Base-by-base conservation (phyloP, 768 basidiomycete species). In the Crassisporium funariophilum region DNA sequence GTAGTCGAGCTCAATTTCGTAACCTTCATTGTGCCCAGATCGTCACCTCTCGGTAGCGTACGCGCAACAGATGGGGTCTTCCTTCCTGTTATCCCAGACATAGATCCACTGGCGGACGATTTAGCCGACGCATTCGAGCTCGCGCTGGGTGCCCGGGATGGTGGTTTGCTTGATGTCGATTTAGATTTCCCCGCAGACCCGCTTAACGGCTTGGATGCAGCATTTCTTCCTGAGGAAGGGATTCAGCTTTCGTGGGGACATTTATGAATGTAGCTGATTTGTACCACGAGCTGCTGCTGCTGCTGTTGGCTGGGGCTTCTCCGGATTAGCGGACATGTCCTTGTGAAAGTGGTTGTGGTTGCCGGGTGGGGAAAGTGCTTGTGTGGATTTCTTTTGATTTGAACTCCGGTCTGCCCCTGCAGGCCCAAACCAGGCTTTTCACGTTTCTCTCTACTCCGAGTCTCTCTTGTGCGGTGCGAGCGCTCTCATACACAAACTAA, bases 201-300 rank as follows among this genome's bases (percentile, higher is more conserved):
- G 39, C 25, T 48, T 29, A 62, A 46, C 13, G 54, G 58, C 41
- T 61, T 62, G 42, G 63, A 58, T 24, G 46, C 53, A 21, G 49
- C 51, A 42, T 52, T 53, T 46, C 61, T 57, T 31, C 61, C 61
- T 65, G 54, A 21, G 31, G 37, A 34, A 20, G 15, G 29, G 6
- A 24, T 42, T 59, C 29, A 59, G 50, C 24, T 44, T 33, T 24
- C 25, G 19, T 24, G 15, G 9, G 12, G 20, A 22, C 33, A n/a
- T 33, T 17, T 45, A 35, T 7, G 23, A 33, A 44, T 29, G 16
- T 23, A 37, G 17, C 47, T 36, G 36, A 49, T 41, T 56, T 45
- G 55, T 65, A 64, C 64, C 66, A 50, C 65, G 62, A 41, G 61
- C 51, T 44, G 45, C 35, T 27, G 56, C 45, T 40, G 59, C 21